phyloP scores from a whole-genome alignment of 768 basidiomycete genomes.

The Psilocybe sp. region DNA sequence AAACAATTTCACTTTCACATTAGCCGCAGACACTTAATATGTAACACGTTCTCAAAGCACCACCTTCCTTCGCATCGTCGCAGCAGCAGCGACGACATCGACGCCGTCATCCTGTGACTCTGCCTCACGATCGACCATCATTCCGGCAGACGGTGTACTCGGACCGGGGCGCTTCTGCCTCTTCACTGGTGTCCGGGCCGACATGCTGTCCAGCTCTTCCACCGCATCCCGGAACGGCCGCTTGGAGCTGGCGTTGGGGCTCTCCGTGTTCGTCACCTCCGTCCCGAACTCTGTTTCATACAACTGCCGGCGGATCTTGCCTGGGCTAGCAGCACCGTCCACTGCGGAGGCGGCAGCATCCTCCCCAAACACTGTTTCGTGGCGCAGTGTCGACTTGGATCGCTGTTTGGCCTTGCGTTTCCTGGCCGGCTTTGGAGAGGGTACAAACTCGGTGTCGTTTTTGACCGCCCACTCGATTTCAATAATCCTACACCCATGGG shows the following conservation, averaged over 20 bases:
- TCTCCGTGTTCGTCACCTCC: slow-evolving; percentile 43
- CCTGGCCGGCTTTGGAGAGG: slow-evolving; percentile 49
- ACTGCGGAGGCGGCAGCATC: slow-evolving; percentile 27
- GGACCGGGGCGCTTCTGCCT: slow-evolving; percentile 23
- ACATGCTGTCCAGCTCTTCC: slow-evolving; percentile 18
- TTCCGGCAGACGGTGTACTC: slow-evolving; percentile 15
- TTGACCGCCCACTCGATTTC: slow-evolving; percentile 80
- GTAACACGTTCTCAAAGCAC: too few relatives aligned
- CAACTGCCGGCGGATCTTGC: slow-evolving; percentile 14
- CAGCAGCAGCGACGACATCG: slow-evolving; percentile 7
- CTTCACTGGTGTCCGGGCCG: slow-evolving; percentile 29
- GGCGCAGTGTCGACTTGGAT: slow-evolving; percentile 19
- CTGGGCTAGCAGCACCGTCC: slow-evolving; percentile 14
- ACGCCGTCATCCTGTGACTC: slow-evolving; percentile 34
- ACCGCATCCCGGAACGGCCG: slow-evolving; percentile 28
- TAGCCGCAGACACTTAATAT: too few relatives aligned
- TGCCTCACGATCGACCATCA: slow-evolving; percentile 19
- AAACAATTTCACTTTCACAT: neutral
- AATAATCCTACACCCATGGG: slow-evolving; percentile 59
- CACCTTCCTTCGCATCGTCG: too few relatives aligned
- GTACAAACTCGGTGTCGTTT: slow-evolving; percentile 56
- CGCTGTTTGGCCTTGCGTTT: slow-evolving; percentile 35
- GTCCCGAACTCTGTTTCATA: slow-evolving; percentile 34
- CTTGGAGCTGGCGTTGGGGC: slow-evolving; percentile 33
- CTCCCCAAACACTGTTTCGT: slow-evolving; percentile 23